These are phyloP conservation scores for Grammothele lineata DNA, from an alignment of 768 basidiomycete species.

Conservation along the genomic window DNA sequence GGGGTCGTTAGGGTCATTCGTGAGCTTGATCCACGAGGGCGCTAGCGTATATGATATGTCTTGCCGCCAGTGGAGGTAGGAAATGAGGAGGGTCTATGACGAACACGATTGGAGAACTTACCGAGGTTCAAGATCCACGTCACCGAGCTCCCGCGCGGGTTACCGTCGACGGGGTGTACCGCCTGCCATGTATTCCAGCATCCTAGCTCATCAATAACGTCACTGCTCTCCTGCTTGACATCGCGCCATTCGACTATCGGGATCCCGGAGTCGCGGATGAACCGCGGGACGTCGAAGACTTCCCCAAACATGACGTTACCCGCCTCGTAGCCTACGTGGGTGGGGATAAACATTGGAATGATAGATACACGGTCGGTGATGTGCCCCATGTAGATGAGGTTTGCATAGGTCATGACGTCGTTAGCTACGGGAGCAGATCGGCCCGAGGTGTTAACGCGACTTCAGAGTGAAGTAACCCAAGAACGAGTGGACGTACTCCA, in stretches of 20 bases:
- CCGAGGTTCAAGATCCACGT: conserved; percentile 23
- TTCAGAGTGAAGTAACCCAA: too few species aligned
- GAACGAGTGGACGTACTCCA: too few species aligned
- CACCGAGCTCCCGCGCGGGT: conserved; percentile 21
- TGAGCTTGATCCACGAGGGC: conserved; percentile 25
- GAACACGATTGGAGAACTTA: conserved; percentile 3
- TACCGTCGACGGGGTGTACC: conserved; percentile 12
- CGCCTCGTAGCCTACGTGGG: conserved; percentile 28
- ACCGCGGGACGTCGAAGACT: conserved; percentile 36
- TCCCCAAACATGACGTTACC: conserved; percentile 29
- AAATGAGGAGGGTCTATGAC: background rate
- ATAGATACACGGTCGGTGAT: conserved; percentile 34
- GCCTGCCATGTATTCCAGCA: conserved; percentile 37
- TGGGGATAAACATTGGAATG: conserved; percentile 33
- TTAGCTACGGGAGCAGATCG: too few species aligned
- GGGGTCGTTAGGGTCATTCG: too few species aligned
- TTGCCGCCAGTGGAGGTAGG: conserved; percentile 1
- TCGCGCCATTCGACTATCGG: conserved; percentile 38
- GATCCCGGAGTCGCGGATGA: conserved; percentile 18
- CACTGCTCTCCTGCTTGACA: conserved; percentile 27
- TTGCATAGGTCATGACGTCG: too few species aligned
- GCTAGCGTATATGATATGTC: conserved; percentile 33
- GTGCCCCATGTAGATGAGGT: conserved; percentile 35
- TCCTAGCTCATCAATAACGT: conserved; percentile 29
- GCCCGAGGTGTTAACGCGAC: too few species aligned